Evolutionary conservation across 2,329 filamentous ascomycete species (phyloP).

Genomic region (Colletotrichum magnum): DNA sequence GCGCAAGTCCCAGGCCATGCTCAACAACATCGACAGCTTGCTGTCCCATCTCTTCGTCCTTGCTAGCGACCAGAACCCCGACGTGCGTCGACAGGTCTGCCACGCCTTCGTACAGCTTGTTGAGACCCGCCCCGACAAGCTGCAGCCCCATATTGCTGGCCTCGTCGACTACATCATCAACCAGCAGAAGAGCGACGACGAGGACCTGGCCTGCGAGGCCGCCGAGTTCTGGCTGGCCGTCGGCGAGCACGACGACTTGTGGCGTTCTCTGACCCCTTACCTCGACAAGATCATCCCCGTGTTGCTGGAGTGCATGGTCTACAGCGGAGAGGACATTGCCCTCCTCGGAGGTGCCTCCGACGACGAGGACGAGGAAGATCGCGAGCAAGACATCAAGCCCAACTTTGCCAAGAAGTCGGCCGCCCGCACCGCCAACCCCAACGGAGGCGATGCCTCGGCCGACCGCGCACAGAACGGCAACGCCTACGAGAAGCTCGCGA

Average conservation of each 20-base stretch:
- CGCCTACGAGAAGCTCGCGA: constrained; percentile 67
- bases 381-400: constrained; percentile 91
- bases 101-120: constrained; percentile 93
- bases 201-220: constrained; percentile 92
- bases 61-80: constrained; percentile 80
- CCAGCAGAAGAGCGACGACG: constrained; percentile 90
- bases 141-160: constrained; percentile 87
- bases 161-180: constrained; percentile 93
- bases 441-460: constrained; percentile 66
- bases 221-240: constrained; percentile 98
- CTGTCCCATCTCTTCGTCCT: constrained; percentile 87
- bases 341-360: constrained; percentile 86
- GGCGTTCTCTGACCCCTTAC: constrained; percentile 81
- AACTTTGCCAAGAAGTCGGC: constrained; percentile 82
- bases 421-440: constrained; percentile 73
- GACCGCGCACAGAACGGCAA: constrained; percentile 68
- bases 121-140: constrained; percentile 90
- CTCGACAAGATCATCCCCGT: constrained; percentile 90
- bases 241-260: constrained; percentile 87
- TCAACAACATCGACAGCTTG: constrained; percentile 84
- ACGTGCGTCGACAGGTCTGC: constrained; percentile 94
- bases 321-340: constrained; percentile 92
- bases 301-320: constrained; percentile 94
- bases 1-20: constrained; percentile 84
- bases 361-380: constrained; percentile 93